A percentile compares a stretch with the other conserved stretches of the same genome.
These are phyloP conservation scores for Prunella vulgaris DNA, from an alignment of 257 asterid species.

Conservation along the genomic window DNA sequence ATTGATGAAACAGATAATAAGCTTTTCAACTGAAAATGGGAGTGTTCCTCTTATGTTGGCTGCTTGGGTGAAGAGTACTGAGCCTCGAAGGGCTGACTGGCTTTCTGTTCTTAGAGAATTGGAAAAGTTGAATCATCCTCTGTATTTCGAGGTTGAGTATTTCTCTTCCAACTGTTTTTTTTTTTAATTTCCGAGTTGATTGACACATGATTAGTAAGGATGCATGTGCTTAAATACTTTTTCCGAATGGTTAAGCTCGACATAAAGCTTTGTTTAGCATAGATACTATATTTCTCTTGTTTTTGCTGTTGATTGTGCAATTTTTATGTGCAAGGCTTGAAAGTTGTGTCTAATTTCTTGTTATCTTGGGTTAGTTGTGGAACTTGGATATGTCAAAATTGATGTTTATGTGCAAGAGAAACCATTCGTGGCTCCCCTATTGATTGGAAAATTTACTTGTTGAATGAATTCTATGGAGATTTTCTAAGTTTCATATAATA, in stretches of 20 bases:
- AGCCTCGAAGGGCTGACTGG: conserved; percentile 86
- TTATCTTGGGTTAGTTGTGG: not conserved
- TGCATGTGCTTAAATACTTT: not conserved
- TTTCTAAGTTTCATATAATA: not conserved
- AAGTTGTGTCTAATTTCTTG: not conserved
- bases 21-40: conserved; percentile 54
- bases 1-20: conserved; percentile 53
- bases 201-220: not conserved
- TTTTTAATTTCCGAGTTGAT: not conserved
- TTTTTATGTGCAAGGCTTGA: not conserved
- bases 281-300: not conserved
- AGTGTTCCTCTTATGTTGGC: conserved; percentile 50
- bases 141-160: conserved; percentile 60
- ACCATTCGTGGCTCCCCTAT: not conserved
- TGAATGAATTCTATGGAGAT: not conserved
- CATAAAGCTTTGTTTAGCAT: not conserved
- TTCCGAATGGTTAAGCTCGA: not conserved
- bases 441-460: not conserved
- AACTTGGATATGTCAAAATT: not conserved
- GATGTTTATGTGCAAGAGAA: not conserved
- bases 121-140: conserved; percentile 53
- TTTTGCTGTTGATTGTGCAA: not conserved
- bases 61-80: conserved; percentile 77
- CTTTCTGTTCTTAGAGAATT: conserved; percentile 69
- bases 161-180: not conserved